Base-by-base conservation (phyloP, 768 basidiomycete species). In the Dioszegia hungarica region DNA sequence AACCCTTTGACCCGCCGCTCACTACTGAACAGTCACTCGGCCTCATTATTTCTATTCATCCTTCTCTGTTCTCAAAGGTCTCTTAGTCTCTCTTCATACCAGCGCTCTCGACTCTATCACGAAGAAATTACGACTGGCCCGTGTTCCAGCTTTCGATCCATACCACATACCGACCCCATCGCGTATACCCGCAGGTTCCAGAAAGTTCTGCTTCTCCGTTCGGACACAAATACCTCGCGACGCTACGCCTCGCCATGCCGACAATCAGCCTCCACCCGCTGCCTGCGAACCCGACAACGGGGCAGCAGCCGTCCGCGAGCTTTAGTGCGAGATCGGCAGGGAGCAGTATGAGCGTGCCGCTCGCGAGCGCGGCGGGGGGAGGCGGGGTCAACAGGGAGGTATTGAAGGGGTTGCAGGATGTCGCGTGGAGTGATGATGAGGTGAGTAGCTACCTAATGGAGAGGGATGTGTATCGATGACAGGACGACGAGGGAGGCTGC, bases 371-470 rank as follows among this genome's bases (percentile, higher is more conserved):
- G 22, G 38, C 62, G 9, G 64, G 60, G 29, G 59, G 56, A 19
- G 69, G 65, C 40, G 66, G 66, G 2, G 73, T 74, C 36, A 68
- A 59, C 46, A 64, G 68, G 45, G 76, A 77, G 45, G 63, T 72
- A 14, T 56, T 77, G 56, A 73, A 73, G 57, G 64, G 63, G 15
- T 50, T 77, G 37, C 75, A 75, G 46, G 77, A 77, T 61, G 77
- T 76, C 20, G 66, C 67, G 19, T 77, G 75, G 74, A 72, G 68
- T 54, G 77, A 77, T 46, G 77, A 77, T 49, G 77, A 77, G 66
- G 75, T 77, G 62, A 51, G 75, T 72, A 24, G 6, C 38, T 52
- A n/a, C n/a, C n/a, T n/a, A n/a, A n/a, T 19, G 15, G 1, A 20
- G 47, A 24, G 20, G 15, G n/a, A n/a, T n/a, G n/a, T n/a, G n/a